Evolutionary conservation across 805 yeast species (phyloP).

Genomic region (Saturnispora diversa): DNA sequence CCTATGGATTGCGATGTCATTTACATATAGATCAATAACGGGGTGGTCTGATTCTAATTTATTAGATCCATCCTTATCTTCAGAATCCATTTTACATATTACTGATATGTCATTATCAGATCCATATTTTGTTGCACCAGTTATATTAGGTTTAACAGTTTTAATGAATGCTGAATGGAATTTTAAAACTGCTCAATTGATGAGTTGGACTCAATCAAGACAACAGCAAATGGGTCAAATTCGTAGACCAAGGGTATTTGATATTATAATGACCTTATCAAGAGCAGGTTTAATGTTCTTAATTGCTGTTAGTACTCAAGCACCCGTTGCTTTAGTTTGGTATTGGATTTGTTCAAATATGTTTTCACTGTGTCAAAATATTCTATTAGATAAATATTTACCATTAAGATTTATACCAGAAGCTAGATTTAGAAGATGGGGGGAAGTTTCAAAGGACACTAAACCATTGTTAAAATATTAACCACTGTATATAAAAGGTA

Average conservation of each 20-base stretch:
- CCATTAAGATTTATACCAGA: constrained; percentile 51
- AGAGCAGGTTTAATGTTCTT: constrained; percentile 69
- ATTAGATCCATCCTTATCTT: constrained; percentile 41
- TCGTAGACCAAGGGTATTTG: constrained; percentile 47
- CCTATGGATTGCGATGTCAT: constrained; percentile 72
- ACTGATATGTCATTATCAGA: constrained; percentile 52
- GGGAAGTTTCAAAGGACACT: constrained; percentile 11
- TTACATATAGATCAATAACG: constrained; percentile 65
- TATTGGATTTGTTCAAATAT: constrained; percentile 87
- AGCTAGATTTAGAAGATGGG: constrained; percentile 18
- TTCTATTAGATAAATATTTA: constrained; percentile 53
- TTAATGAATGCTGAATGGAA: constrained; percentile 81
- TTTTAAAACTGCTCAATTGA: constrained; percentile 49
- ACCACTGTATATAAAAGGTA: neutral
- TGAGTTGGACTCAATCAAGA: constrained; percentile 35
- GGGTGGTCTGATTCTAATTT: constrained; percentile 47
- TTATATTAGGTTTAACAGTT: constrained; percentile 61
- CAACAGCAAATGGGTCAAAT: constrained; percentile 7
- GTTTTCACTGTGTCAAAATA: constrained; percentile 70
- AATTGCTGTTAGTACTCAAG: constrained; percentile 79
- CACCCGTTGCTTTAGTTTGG: constrained; percentile 73
- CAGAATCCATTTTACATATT: constrained; percentile 55
- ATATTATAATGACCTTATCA: constrained; percentile 60
- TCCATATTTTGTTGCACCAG: constrained; percentile 58
- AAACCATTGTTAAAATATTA: constrained; percentile 4